Evolutionary conservation across 768 basidiomycete species (phyloP).

Genomic region (Leccinum obscurum): DNA sequence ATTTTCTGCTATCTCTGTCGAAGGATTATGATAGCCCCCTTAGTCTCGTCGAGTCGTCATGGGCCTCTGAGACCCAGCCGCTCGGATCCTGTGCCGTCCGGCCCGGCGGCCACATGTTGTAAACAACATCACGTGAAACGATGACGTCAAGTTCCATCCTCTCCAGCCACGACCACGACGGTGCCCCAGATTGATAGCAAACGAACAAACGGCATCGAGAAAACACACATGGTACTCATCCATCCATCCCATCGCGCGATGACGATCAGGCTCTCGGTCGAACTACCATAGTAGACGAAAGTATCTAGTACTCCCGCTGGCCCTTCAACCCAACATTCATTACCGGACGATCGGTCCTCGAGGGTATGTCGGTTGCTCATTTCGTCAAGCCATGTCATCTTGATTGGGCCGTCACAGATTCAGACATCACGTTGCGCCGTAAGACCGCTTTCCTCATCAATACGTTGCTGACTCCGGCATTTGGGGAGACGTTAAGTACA

Average conservation of each 20-base stretch:
- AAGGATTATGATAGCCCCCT: not conserved
- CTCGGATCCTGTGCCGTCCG: not conserved
- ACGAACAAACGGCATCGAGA: not conserved
- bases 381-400: slow-evolving; percentile 6
- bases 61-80: not conserved
- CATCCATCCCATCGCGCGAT: not conserved
- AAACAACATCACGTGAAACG: not conserved
- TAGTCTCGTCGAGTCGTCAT: not conserved
- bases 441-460: slow-evolving; percentile 79
- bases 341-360: slow-evolving; percentile 35
- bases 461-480: slow-evolving; percentile 59
- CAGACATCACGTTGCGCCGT: slow-evolving; percentile 72
- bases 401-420: slow-evolving; percentile 47
- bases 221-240: not conserved
- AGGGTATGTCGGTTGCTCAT: slow-evolving; percentile 42
- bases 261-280: not conserved
- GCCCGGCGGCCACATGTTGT: too few species aligned
- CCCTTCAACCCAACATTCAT: not conserved
- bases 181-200: not conserved
- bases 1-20: not conserved
- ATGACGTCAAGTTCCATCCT: slow-evolving; percentile 7
- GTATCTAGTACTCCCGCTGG: not conserved
- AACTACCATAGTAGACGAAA: not conserved
- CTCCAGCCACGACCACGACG: not conserved
- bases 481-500: slow-evolving; percentile 10